Evolutionary conservation across 306 rosid genomes (phyloP), one percentile per base, ranked within the genome.

Genomic region (Inga oerstediana): DNA sequence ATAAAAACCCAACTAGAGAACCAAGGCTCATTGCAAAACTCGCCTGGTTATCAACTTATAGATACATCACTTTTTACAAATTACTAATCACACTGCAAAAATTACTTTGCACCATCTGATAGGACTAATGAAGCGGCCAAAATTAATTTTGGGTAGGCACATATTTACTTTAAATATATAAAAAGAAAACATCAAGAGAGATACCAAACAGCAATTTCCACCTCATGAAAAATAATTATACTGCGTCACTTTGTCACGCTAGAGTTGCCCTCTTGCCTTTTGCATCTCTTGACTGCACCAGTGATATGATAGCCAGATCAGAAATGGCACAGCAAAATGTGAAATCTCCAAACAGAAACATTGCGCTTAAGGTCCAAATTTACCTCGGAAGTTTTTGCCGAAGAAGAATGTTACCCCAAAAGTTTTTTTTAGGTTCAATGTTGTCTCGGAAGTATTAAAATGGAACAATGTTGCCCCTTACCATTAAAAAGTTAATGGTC

Each of bases 191-290:
- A 41, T 81, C 74, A 4, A 7, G 34, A 64, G 74, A 74, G 62
- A 78, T 77, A 54, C 78, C 79, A 74, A 48, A 70, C 20, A 69
- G 72, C 65, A n/a, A 68, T 74, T 80, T 76, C 80, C 37, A 79
- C 86, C 27, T 2, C 64, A 35, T 46, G 75, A 76, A 56, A 78
- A 70, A 62, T 77, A 45, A 20, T 74, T 65, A 30, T 66, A 58
- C 70, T 54, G 45, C 64, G 34, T 43, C 74, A 58, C 84, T 62
- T 51, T 14, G 24, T 90, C 89, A 95, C 12, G 99, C 99, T 80
- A 96, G 90, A 69, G 99, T 96, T 79, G 98, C 94, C 84, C 91
- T 86, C 93, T 93, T 96, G 84, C 99, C 99, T 84, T 93, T 96
- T 44, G 93, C 87, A 79, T 92, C 97, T 89, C 98, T 96, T 52